These are phyloP conservation scores for Martiniozyma abietophila DNA, from an alignment of 805 yeast genomes.

Conservation along the genomic window DNA sequence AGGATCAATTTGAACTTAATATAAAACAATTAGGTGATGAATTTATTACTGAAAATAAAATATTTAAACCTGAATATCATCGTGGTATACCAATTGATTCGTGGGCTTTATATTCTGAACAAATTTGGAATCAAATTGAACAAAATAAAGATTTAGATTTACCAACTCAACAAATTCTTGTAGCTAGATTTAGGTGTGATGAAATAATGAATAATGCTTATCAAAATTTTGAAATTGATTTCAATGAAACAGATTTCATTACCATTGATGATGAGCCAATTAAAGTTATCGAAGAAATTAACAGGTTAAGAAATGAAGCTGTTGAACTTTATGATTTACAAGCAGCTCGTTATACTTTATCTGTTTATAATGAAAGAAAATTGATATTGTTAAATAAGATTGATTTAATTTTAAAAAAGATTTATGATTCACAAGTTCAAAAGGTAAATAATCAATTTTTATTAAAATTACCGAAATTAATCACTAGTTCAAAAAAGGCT, in stretches of 20 bases:
- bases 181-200: slow-evolving; percentile 90
- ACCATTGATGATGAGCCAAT: slow-evolving; percentile 21
- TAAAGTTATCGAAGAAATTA: slow-evolving; percentile 35
- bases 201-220: slow-evolving; percentile 60
- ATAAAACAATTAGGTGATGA: slow-evolving; percentile 56
- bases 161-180: slow-evolving; percentile 93
- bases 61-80: slow-evolving; percentile 66
- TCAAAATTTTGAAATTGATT: slow-evolving; percentile 32
- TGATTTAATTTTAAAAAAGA: slow-evolving; percentile 33
- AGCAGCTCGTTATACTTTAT: slow-evolving; percentile 66
- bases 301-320: slow-evolving; percentile 35
- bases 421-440: slow-evolving; percentile 35
- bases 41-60: slow-evolving; percentile 33
- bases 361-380: slow-evolving; percentile 62
- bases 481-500: slow-evolving; percentile 15
- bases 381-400: slow-evolving; percentile 38
- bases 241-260: slow-evolving; percentile 19
- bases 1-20: slow-evolving; percentile 56
- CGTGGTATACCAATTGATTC: slow-evolving; percentile 90
- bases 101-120: slow-evolving; percentile 85
- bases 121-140: slow-evolving; percentile 92
- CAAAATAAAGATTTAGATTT: slow-evolving; percentile 87
- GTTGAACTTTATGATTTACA: slow-evolving; percentile 50
- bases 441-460: slow-evolving; percentile 29
- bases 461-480: slow-evolving; percentile 19